Percentiles rank a stretch among this genome's conserved stretches.
phyloP scores from a whole-genome alignment of 306 rosid species.

The Trichosanthes truncata region DNA sequence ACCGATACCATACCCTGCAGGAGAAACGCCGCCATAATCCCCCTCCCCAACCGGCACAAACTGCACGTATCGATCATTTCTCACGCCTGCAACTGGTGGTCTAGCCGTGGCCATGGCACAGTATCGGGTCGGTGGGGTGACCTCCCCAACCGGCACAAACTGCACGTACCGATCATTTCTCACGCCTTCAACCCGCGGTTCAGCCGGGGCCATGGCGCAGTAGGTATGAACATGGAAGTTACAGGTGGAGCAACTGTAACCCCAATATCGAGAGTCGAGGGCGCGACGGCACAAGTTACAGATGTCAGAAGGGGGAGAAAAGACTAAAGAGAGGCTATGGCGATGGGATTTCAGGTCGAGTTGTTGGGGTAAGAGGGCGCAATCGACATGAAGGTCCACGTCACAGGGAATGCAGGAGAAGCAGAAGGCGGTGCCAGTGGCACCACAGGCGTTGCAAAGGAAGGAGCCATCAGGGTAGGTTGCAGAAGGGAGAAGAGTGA shows the following conservation, averaged over 20 bases:
- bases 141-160: neutral
- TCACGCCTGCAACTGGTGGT: neutral
- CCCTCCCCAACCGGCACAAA: neutral
- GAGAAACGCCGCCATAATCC: neutral
- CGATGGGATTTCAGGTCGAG: neutral
- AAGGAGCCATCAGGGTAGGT: neutral
- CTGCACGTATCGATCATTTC: neutral
- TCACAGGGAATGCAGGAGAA: neutral
- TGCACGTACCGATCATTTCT: neutral
- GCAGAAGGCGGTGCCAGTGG: neutral
- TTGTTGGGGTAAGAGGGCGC: neutral
- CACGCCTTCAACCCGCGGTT: neutral
- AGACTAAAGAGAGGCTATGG: neutral
- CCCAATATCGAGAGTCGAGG: neutral
- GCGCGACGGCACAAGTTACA: neutral
- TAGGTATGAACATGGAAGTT: neutral
- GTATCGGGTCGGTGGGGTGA: too few species aligned
- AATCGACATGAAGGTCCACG: neutral
- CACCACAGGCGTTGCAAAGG: neutral
- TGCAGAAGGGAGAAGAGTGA: neutral
- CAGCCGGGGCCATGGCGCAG: neutral
- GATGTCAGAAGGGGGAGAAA: neutral
- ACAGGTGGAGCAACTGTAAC: neutral
- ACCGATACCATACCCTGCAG: neutral
- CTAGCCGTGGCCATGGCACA: neutral